phyloP scores from a whole-genome alignment of 257 asterid genomes.

The Leptodermis oblonga region DNA sequence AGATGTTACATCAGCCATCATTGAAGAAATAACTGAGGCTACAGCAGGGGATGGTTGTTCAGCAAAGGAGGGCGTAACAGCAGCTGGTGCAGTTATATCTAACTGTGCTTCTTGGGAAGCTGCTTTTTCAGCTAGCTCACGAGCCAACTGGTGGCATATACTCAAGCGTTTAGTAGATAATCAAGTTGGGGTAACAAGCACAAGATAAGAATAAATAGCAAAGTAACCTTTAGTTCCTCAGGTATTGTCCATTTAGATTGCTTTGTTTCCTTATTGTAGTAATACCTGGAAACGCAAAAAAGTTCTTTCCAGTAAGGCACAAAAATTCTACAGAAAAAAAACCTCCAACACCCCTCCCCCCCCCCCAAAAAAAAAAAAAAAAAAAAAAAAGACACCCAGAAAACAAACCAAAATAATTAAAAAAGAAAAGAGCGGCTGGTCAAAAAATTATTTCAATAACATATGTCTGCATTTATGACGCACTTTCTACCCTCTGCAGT shows the following conservation, averaged over 20 bases:
- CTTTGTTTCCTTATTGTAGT: constrained; percentile 92
- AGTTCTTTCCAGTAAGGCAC: constrained; percentile 9
- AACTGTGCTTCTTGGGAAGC: constrained; percentile 49
- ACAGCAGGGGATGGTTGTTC: constrained; percentile 46
- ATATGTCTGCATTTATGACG: constrained; percentile 26
- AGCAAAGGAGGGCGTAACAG: constrained; percentile 36
- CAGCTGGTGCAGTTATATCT: constrained; percentile 33
- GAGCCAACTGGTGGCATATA: constrained; percentile 66
- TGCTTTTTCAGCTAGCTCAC: constrained; percentile 78
- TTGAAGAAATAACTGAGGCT: constrained; percentile 33
- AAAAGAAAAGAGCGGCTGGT: not conserved
- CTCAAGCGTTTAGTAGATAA: constrained; percentile 27
- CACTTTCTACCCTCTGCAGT: constrained; percentile 97
- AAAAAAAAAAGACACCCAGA: not conserved
- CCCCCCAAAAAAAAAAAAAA: not conserved
- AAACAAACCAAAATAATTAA: not conserved
- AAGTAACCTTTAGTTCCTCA: constrained; percentile 80
- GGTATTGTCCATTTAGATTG: constrained; percentile 96
- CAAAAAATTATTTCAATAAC: constrained; percentile 4
- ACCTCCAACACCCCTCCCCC: not conserved
- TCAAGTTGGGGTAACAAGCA: constrained; percentile 5
- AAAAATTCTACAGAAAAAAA: constrained; percentile 11
- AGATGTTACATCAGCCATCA: constrained; percentile 37
- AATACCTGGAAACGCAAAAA: constrained; percentile 56
- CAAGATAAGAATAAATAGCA: constrained; percentile 5